Conservation (phyloP, 805 yeast species). For the Kockiozyma suomiensis region DNA sequence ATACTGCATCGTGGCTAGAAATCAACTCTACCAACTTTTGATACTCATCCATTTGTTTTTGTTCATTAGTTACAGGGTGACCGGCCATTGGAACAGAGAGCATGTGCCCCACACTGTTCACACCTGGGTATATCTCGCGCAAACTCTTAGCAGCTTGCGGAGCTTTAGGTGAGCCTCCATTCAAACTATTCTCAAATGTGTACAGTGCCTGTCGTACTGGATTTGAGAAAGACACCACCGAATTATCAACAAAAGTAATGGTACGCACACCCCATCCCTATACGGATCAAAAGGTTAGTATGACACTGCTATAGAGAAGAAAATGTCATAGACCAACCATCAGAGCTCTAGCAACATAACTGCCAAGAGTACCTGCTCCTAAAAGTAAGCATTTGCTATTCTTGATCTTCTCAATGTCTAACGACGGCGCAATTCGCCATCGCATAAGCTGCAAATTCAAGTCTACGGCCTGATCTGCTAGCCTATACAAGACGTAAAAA, state of each 20-base stretch:
- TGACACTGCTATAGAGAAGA: neutral
- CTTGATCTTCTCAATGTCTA: constrained; percentile 68
- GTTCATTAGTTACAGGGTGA: constrained; percentile 70
- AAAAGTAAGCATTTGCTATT: constrained; percentile 67
- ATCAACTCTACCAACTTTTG: constrained; percentile 57
- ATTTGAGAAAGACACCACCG: constrained; percentile 84
- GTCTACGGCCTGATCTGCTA: constrained; percentile 92
- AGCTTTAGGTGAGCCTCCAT: constrained; percentile 79
- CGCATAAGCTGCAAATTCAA: constrained; percentile 90
- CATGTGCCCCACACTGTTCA: constrained; percentile 54
- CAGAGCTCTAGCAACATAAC: constrained; percentile 81
- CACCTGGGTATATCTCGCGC: constrained; percentile 76
- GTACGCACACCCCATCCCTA: constrained; percentile 89
- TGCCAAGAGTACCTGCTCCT: constrained; percentile 97
- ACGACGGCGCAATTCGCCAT: constrained; percentile 88
- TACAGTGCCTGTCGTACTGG: constrained; percentile 94
- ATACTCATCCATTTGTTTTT: constrained; percentile 54
- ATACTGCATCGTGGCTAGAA: constrained; percentile 71
- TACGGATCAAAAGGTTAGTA: too few species aligned
- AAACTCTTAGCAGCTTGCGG: constrained; percentile 72
- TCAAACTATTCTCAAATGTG: constrained; percentile 74
- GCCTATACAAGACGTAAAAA: constrained; percentile 39
- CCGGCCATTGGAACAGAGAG: constrained; percentile 96
- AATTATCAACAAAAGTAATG: constrained; percentile 87
- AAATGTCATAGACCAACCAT: constrained; percentile 41